These are phyloP conservation scores for Epichloe coenophiala DNA, from an alignment of 2,329 filamentous ascomycete genomes.

Conservation along the genomic window DNA sequence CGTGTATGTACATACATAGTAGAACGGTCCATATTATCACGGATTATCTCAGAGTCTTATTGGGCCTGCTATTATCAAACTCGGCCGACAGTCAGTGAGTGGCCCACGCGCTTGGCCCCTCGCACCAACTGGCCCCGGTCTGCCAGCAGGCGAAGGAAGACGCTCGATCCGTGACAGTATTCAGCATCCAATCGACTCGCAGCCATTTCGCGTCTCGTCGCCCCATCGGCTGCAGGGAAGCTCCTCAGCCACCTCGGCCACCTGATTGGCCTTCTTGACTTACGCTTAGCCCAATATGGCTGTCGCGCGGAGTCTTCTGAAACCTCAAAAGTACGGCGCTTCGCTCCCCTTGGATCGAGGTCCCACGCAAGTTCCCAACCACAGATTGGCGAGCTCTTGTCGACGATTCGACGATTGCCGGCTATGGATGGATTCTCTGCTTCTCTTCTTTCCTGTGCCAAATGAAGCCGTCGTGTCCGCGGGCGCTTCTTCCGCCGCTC, in stretches of 20 bases:
- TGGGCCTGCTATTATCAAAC: constrained; percentile 1
- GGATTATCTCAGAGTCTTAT: background rate
- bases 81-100: background rate
- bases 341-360: background rate
- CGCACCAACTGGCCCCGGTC: background rate
- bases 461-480: too few species aligned
- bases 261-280: constrained; percentile 20
- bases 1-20: too few species aligned
- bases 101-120: background rate
- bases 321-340: constrained; percentile 8
- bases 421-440: background rate
- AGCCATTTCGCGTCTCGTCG: background rate
- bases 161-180: background rate
- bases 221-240: constrained; percentile 15
- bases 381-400: constrained; percentile 4
- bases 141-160: background rate
- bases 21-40: too few species aligned
- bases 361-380: background rate
- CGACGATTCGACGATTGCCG: background rate
- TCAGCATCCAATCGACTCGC: constrained; percentile 10
- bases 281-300: constrained; percentile 21
- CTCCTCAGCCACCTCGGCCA: constrained; percentile 12
- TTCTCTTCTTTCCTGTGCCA: too few species aligned
- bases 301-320: constrained; percentile 9
- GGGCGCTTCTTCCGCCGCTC: too few species aligned